A percentile compares a stretch with the other conserved stretches of the same genome.
phyloP scores from a whole-genome alignment of 768 basidiomycete genomes.

The Mycena epipterygia region DNA sequence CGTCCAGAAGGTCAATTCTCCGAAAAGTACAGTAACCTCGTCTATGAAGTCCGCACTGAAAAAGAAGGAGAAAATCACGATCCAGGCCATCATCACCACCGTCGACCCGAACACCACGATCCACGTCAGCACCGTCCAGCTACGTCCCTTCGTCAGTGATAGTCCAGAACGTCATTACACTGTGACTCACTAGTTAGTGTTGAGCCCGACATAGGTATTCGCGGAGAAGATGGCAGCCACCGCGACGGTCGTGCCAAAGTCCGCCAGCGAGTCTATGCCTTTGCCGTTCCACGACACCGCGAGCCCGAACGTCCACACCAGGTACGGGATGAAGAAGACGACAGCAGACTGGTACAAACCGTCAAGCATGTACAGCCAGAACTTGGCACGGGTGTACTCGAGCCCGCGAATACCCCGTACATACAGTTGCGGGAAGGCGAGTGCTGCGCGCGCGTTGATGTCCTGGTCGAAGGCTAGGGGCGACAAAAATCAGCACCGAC shows the following conservation, averaged over 20 bases:
- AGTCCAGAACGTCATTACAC: conserved; percentile 16
- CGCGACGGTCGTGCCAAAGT: conserved; percentile 93
- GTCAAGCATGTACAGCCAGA: conserved; percentile 96
- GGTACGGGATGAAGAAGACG: conserved; percentile 89
- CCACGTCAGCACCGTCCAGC: conserved; percentile 92
- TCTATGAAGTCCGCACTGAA: conserved; percentile 77
- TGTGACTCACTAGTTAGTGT: conserved; percentile 87
- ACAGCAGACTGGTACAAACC: conserved; percentile 93
- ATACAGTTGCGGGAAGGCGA: conserved; percentile 97
- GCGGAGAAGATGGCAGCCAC: conserved; percentile 90
- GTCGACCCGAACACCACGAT: conserved; percentile 84
- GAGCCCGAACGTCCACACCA: conserved; percentile 75
- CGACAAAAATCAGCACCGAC: conserved; percentile 19
- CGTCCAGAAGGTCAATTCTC: conserved; percentile 87
- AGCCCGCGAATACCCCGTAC: conserved; percentile 93
- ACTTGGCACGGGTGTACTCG: conserved; percentile 92
- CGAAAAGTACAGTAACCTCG: conserved; percentile 81
- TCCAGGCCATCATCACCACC: conserved; percentile 88
- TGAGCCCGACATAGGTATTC: conserved; percentile 91
- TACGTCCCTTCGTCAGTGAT: conserved; percentile 46
- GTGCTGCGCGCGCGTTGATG: conserved; percentile 87
- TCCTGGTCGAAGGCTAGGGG: conserved; percentile 92
- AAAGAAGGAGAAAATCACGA: conserved; percentile 89
- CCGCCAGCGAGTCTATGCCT: conserved; percentile 83
- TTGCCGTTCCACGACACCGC: conserved; percentile 84